Percentiles rank a stretch among this genome's conserved stretches.
Conservation (phyloP, 2,329 filamentous ascomycete genomes). For the Seiridium cupressi region DNA sequence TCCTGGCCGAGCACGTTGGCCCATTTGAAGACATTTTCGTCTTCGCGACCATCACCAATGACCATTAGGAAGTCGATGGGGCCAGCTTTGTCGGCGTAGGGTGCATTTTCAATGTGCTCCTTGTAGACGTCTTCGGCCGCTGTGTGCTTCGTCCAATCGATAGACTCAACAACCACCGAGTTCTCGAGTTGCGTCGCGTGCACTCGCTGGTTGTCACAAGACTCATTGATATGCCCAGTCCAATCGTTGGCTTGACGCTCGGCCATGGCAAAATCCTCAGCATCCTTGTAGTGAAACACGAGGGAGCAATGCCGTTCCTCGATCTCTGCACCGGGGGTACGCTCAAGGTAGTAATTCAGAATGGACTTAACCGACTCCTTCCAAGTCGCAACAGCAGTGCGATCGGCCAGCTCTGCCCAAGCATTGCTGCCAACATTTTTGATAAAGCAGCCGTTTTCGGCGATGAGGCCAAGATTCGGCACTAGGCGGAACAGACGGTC, state of each 20-base stretch:
- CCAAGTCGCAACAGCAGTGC: constrained; percentile 70
- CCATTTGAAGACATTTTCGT: constrained; percentile 93
- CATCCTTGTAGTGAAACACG: constrained; percentile 84
- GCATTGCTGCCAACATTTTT: constrained; percentile 65
- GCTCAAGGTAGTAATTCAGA: constrained; percentile 84
- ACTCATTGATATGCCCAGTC: constrained; percentile 92
- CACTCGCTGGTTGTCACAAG: constrained; percentile 78
- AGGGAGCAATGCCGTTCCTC: constrained; percentile 91
- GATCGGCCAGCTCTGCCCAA: constrained; percentile 79
- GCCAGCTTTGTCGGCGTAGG: constrained; percentile 26
- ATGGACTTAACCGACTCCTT: constrained; percentile 81
- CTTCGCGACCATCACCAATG: constrained; percentile 86
- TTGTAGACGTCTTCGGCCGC: constrained; percentile 75
- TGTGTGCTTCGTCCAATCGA: constrained; percentile 84
- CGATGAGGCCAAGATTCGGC: constrained; percentile 82
- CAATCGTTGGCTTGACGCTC: constrained; percentile 83
- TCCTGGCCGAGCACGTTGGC: constrained; percentile 71
- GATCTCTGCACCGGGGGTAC: constrained; percentile 82
- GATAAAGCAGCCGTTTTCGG: constrained; percentile 92
- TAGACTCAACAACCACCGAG: constrained; percentile 79
- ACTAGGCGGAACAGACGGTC: constrained; percentile 83
- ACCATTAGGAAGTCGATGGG: constrained; percentile 84
- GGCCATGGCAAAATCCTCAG: constrained; percentile 74
- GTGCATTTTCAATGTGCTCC: constrained; percentile 41
- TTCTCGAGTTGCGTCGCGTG: constrained; percentile 80